Percentiles rank a stretch among this genome's conserved stretches.
Conservation (phyloP, 441 rosid species). For the Erodium moschatum region DNA sequence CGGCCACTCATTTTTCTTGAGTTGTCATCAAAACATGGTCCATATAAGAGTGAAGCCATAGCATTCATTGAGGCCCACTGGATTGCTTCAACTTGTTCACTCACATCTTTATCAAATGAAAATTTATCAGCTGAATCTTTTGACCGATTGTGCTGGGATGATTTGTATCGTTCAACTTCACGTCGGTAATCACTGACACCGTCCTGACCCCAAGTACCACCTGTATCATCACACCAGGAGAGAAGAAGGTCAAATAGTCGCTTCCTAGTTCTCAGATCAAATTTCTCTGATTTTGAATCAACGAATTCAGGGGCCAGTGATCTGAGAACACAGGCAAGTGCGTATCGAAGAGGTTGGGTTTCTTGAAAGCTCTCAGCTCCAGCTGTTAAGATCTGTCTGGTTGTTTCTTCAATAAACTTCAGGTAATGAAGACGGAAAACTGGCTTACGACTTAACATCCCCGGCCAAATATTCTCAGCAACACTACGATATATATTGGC, state of each 20-base stretch:
- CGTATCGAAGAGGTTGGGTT: constrained; percentile 85
- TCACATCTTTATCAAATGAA: constrained; percentile 90
- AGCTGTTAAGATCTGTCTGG: constrained; percentile 50
- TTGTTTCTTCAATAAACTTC: constrained; percentile 85
- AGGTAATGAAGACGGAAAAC: constrained; percentile 86
- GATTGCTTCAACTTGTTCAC: constrained; percentile 87
- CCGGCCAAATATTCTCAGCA: constrained; percentile 96
- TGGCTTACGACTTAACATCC: constrained; percentile 76
- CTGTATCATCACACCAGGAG: constrained; percentile 86
- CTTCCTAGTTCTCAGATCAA: constrained; percentile 84
- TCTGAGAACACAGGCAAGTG: constrained; percentile 84
- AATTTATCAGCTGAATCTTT: constrained; percentile 95
- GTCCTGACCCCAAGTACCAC: constrained; percentile 88
- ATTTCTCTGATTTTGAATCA: constrained; percentile 81
- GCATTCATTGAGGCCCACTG: constrained; percentile 99
- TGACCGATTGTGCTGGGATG: constrained; percentile 88
- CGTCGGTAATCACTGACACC: constrained; percentile 87
- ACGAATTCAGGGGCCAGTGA: constrained; percentile 97
- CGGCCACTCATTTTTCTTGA: constrained; percentile 98
- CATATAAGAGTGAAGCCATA: constrained; percentile 92
- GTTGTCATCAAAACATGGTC: constrained; percentile 97
- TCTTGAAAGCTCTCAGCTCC: constrained; percentile 83
- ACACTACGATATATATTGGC: constrained; percentile 82
- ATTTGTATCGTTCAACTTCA: constrained; percentile 94
- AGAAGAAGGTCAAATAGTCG: constrained; percentile 84